A percentile compares a stretch with the other conserved stretches of the same genome.
These are phyloP conservation scores for Brassica incana DNA, from an alignment of 345 rosid genomes.

Conservation along the genomic window DNA sequence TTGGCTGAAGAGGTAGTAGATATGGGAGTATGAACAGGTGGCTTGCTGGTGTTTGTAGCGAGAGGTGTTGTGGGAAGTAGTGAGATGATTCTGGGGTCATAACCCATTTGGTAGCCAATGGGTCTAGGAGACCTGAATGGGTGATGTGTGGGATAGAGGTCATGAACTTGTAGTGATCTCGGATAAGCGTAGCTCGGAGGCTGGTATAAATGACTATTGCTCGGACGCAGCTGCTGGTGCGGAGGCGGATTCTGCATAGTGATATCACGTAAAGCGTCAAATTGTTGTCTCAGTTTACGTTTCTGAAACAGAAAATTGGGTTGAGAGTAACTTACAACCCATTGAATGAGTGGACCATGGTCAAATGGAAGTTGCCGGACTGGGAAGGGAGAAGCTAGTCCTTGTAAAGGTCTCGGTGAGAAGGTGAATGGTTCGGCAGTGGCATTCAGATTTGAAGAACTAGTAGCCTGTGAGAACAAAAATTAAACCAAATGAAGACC, in stretches of 20 bases:
- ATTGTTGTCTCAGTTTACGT: not conserved
- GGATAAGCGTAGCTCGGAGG: not conserved
- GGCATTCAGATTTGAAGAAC: constrained; percentile 25
- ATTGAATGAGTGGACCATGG: constrained; percentile 6
- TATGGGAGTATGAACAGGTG: constrained; percentile 15
- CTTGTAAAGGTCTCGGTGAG: constrained; percentile 3
- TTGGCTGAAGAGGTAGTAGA: not conserved
- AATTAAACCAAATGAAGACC: not conserved
- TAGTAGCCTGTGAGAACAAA: constrained; percentile 21
- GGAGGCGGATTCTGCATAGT: constrained; percentile 9
- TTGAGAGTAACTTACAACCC: constrained; percentile 25
- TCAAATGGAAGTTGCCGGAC: constrained; percentile 12
- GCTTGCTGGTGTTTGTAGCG: constrained; percentile 15
- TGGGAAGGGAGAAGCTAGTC: constrained; percentile 24
- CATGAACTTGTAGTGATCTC: constrained; percentile 5
- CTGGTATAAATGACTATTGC: not conserved
- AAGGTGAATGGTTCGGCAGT: constrained; percentile 32
- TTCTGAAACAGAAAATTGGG: constrained; percentile 9
- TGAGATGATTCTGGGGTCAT: constrained; percentile 1
- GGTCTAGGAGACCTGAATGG: constrained; percentile 2
- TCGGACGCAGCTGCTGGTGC: not conserved
- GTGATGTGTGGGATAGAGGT: not conserved
- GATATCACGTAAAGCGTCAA: constrained; percentile 2
- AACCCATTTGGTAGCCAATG: not conserved
- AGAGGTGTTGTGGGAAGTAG: constrained; percentile 26